Evolutionary conservation across 352 stramenopile genomes (phyloP), one percentile per base, ranked within the genome.

Genomic region (Pythium rishiriense): DNA sequence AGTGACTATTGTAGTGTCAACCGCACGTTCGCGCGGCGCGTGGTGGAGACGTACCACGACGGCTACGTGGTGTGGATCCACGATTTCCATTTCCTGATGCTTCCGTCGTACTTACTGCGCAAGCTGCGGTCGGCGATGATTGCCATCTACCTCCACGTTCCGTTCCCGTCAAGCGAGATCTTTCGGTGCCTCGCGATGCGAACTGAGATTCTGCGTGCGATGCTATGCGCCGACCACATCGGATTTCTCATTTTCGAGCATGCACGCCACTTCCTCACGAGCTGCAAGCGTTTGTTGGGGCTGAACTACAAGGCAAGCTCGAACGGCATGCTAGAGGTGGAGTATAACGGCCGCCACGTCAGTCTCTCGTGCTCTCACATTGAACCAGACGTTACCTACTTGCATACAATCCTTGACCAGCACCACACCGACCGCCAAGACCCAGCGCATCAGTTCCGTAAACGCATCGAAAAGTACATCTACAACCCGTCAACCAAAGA

Each of bases 151-250:
- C 73, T 99, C 21, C 97, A 99, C 68, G 98, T 97, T 9, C 97
- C 97, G 51, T 99, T 99, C 63, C 97, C 97, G 19, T 98, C 91
- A 24, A 98, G 92, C 15, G 97, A 99, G 73, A 99, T 99, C 50
- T 99, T 99, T 64, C 82, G 97, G 11, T 99, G 96, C 4, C 83
- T 99, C 42, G 76, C 82, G 0, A 87, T 91, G 72, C 77, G 93
- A 21, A 95, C 94, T 9, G 88, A 96, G 69, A 92, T 98, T 54
- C 75, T 98, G 21, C 87, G 93, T 31, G 90, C 87, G 3, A 92
- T 98, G 74, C 74, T 98, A 22, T 91, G 83, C 37, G 88, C 92
- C 7, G 91, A 98, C 68, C 88, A 98, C 69, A 94, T 98, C 43
- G 93, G 93, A 8, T 98, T 98, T 58, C 79, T 98, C 52, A 83